Evolutionary conservation across 2,329 filamentous ascomycete species (phyloP).

Genomic region (Fusarium concolor): DNA sequence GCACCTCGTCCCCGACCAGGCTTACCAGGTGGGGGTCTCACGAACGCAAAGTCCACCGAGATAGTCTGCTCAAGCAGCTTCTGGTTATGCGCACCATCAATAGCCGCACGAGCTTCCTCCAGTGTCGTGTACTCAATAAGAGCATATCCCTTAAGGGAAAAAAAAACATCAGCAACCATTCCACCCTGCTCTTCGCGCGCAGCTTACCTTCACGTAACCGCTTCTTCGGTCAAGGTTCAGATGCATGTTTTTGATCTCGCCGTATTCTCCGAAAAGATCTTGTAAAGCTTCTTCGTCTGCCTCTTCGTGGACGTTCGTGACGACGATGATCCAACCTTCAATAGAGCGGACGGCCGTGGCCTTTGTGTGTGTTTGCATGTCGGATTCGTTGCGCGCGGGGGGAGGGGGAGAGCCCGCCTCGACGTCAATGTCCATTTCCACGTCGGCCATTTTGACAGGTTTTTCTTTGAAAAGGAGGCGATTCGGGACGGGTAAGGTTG

Average conservation of each 20-base stretch:
- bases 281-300: constrained; percentile 85
- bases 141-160: constrained; percentile 83
- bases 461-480: background rate
- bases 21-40: constrained; percentile 76
- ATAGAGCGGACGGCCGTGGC: constrained; percentile 87
- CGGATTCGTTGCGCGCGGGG: constrained; percentile 64
- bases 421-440: constrained; percentile 69
- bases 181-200: background rate
- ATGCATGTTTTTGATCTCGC: constrained; percentile 89
- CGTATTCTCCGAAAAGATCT: constrained; percentile 85
- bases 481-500: background rate
- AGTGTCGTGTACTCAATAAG: constrained; percentile 86
- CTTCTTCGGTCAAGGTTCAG: constrained; percentile 84
- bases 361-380: constrained; percentile 78
- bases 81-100: constrained; percentile 80
- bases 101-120: constrained; percentile 82
- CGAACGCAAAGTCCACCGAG: constrained; percentile 86
- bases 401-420: constrained; percentile 53
- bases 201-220: constrained; percentile 83
- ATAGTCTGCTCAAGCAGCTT: constrained; percentile 86
- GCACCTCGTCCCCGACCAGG: constrained; percentile 54
- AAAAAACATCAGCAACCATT: constrained; percentile 2
- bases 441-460: constrained; percentile 60
- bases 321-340: constrained; percentile 89
- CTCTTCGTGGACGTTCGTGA: constrained; percentile 89